phyloP scores from a whole-genome alignment of 2,329 filamentous ascomycete genomes.

The Xylaria hypoxylon region DNA sequence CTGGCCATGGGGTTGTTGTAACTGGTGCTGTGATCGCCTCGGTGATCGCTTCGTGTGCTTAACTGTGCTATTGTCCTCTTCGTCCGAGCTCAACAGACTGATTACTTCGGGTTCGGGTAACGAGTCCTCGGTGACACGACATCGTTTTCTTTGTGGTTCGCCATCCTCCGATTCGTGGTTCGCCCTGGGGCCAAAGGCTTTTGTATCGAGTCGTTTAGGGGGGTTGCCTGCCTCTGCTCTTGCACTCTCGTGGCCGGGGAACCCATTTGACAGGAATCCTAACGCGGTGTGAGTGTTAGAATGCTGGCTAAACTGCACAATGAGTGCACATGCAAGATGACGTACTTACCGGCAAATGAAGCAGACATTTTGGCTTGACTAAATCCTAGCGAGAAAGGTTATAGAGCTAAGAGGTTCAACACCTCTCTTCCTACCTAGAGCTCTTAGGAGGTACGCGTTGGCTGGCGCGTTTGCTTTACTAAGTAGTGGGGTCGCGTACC shows the following conservation, averaged over 20 bases:
- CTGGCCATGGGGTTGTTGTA: background rate
- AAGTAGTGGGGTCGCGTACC: constrained; percentile 6
- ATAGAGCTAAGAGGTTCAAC: background rate
- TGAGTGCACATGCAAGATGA: background rate
- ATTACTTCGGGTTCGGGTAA: constrained; percentile 21
- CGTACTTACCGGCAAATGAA: constrained; percentile 20
- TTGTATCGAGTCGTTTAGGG: background rate
- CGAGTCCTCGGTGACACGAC: background rate
- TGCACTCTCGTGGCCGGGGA: constrained; percentile 1
- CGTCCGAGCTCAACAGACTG: constrained; percentile 33
- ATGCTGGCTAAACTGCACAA: background rate
- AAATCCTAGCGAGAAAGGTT: constrained; percentile 15
- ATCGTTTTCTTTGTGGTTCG: constrained; percentile 24
- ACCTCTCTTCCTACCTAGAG: background rate
- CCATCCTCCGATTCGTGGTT: constrained; percentile 1
- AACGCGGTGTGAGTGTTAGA: background rate
- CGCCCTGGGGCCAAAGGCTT: background rate
- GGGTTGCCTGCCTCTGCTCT: constrained; percentile 2
- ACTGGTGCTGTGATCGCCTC: background rate
- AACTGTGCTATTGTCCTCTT: constrained; percentile 4
- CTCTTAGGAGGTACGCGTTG: background rate
- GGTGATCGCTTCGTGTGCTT: background rate
- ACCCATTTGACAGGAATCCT: constrained; percentile 5
- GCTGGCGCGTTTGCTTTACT: background rate
- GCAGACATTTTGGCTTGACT: constrained; percentile 14